These are phyloP conservation scores for Penicillium capsulatum DNA, from an alignment of 2,329 filamentous ascomycete genomes.

Conservation along the genomic window DNA sequence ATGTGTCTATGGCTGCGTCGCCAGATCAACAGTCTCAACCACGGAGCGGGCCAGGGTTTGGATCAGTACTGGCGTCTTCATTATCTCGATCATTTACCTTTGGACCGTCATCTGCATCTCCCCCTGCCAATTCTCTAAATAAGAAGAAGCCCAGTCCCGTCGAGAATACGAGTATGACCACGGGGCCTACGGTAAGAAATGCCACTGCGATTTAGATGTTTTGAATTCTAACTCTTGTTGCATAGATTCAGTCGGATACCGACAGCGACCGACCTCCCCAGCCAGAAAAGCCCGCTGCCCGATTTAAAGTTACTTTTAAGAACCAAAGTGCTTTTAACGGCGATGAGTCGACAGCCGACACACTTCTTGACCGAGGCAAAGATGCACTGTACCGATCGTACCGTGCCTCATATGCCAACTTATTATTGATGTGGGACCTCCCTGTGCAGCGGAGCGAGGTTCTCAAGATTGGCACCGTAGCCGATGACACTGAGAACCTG, in stretches of 20 bases:
- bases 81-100: constrained; percentile 46
- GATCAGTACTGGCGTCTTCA: constrained; percentile 43
- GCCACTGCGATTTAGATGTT: constrained; percentile 13
- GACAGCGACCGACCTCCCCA: constrained; percentile 34
- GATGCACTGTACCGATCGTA: constrained; percentile 50
- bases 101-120: constrained; percentile 42
- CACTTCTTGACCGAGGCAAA: constrained; percentile 50
- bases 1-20: constrained; percentile 39
- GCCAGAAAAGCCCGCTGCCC: constrained; percentile 26
- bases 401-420: constrained; percentile 54
- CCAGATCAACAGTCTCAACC: constrained; percentile 40
- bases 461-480: constrained; percentile 51
- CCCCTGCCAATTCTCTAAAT: constrained; percentile 31
- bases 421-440: constrained; percentile 57
- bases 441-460: constrained; percentile 54
- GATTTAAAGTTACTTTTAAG: constrained; percentile 50
- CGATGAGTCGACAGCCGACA: constrained; percentile 44
- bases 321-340: constrained; percentile 56
- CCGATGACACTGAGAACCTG: constrained; percentile 32
- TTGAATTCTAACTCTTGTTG: constrained; percentile 15
- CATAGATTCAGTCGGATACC: constrained; percentile 37
- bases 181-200: constrained; percentile 30
- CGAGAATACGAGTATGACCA: constrained; percentile 32
- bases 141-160: constrained; percentile 39
- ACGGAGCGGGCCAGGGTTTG: constrained; percentile 40